These are phyloP conservation scores for Aspergillus eucalypticola DNA, from an alignment of 2,329 filamentous ascomycete species.

Conservation along the genomic window DNA sequence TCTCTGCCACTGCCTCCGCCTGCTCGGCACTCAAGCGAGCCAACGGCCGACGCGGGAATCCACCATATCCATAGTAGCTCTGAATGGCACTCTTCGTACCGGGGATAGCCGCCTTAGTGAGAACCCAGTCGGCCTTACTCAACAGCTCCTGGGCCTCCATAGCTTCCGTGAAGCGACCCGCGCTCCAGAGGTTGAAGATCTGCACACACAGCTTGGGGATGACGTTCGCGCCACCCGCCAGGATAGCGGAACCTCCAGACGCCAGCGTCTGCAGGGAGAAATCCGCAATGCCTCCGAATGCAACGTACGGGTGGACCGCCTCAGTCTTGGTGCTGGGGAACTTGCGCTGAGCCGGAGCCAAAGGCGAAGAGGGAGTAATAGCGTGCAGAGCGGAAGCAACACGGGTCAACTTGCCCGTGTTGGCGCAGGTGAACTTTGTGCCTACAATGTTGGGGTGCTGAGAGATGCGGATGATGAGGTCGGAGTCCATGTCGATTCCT, in stretches of 20 bases:
- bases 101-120: constrained; percentile 80
- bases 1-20: constrained; percentile 32
- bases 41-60: constrained; percentile 68
- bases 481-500: constrained; percentile 87
- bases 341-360: constrained; percentile 28
- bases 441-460: constrained; percentile 81
- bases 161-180: constrained; percentile 75
- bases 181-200: constrained; percentile 75
- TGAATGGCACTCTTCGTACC: constrained; percentile 85
- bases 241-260: constrained; percentile 79
- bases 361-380: constrained; percentile 58
- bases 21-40: constrained; percentile 34
- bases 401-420: constrained; percentile 83
- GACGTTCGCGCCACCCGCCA: constrained; percentile 84
- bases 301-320: constrained; percentile 64
- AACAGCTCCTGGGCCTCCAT: constrained; percentile 73
- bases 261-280: constrained; percentile 81
- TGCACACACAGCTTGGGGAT: constrained; percentile 79
- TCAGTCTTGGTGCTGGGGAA: constrained; percentile 29
- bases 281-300: constrained; percentile 85
- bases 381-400: constrained; percentile 73
- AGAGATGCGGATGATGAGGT: constrained; percentile 77
- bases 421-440: constrained; percentile 90
- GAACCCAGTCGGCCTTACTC: constrained; percentile 77
- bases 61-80: constrained; percentile 80